phyloP scores from a whole-genome alignment of 441 rosid genomes.

The Aquilaria agallochum region DNA sequence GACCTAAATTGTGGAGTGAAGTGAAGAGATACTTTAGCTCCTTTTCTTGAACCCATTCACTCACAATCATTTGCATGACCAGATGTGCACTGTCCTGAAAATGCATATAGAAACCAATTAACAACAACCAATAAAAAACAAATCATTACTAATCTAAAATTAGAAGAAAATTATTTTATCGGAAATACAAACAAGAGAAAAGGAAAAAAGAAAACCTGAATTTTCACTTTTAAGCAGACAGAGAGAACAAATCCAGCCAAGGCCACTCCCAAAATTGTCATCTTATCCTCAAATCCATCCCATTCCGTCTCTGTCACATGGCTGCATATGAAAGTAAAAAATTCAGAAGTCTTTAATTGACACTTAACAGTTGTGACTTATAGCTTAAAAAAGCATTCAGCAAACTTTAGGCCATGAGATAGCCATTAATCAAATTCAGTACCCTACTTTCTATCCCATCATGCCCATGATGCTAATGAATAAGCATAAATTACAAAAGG shows the following conservation, averaged over 20 bases:
- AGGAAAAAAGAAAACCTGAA: slow-evolving; percentile 46
- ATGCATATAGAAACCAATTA: slow-evolving; percentile 24
- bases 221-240: slow-evolving; percentile 42
- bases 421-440: no score
- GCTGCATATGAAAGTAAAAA: slow-evolving; percentile 36
- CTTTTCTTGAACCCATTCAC: slow-evolving; percentile 62
- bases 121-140: slow-evolving; percentile 2
- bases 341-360: slow-evolving; percentile 6
- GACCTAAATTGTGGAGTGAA: slow-evolving; percentile 65
- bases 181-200: background rate
- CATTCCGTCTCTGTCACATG: slow-evolving; percentile 37
- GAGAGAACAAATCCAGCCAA: slow-evolving; percentile 85
- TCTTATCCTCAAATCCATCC: slow-evolving; percentile 45
- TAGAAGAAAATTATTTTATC: slow-evolving; percentile 14
- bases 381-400: no score
- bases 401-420: no score
- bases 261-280: slow-evolving; percentile 42
- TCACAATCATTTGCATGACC: slow-evolving; percentile 48
- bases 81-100: slow-evolving; percentile 52
- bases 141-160: slow-evolving; percentile 9
- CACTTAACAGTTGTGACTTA: no score
- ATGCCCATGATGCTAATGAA: no score
- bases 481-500: no score
- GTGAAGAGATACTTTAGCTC: slow-evolving; percentile 59
- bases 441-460: no score